Percentiles rank a stretch among this genome's conserved stretches.
phyloP scores from a whole-genome alignment of 495 filamentous ascomycete genomes.

The Collariella sp. region DNA sequence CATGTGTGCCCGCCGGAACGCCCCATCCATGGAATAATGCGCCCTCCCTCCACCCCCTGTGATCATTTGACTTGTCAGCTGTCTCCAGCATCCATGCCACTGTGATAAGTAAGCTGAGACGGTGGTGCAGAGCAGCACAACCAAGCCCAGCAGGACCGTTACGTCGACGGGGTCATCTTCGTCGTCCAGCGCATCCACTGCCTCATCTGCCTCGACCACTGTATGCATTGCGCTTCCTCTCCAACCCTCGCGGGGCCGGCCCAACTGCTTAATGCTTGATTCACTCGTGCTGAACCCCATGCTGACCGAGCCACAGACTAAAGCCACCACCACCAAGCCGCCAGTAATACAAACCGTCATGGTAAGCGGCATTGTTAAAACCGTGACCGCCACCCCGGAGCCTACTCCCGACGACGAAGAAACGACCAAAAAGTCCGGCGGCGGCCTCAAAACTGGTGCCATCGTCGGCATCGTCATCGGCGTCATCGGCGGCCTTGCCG shows the following conservation, averaged over 20 bases:
- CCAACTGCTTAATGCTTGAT: background rate
- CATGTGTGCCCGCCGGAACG: constrained; percentile 3
- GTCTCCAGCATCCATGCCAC: background rate
- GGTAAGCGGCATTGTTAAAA: constrained; percentile 33
- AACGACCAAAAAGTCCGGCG: constrained; percentile 7
- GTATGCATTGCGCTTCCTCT: constrained; percentile 19
- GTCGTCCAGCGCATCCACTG: constrained; percentile 9
- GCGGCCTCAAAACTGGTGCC: constrained; percentile 28
- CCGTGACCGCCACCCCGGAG: constrained; percentile 32
- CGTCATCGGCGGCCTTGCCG: constrained; percentile 27
- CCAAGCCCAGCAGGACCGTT: constrained; percentile 25
- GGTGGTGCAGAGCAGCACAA: constrained; percentile 26
- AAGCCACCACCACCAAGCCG: background rate
- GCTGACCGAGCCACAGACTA: constrained; percentile 4
- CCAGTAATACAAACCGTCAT: constrained; percentile 33
- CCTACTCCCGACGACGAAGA: constrained; percentile 12
- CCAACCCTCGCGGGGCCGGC: constrained; percentile 4
- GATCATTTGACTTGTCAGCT: background rate
- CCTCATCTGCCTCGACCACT: constrained; percentile 20
- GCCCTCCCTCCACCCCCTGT: background rate
- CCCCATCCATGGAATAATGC: background rate
- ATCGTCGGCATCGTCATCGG: constrained; percentile 38
- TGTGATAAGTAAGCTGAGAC: constrained; percentile 26
- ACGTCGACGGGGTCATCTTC: constrained; percentile 13
- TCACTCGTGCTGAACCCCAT: background rate